Evolutionary conservation across 768 basidiomycete genomes (phyloP), one percentile per base, ranked within the genome.

Genomic region (Panus rudis): DNA sequence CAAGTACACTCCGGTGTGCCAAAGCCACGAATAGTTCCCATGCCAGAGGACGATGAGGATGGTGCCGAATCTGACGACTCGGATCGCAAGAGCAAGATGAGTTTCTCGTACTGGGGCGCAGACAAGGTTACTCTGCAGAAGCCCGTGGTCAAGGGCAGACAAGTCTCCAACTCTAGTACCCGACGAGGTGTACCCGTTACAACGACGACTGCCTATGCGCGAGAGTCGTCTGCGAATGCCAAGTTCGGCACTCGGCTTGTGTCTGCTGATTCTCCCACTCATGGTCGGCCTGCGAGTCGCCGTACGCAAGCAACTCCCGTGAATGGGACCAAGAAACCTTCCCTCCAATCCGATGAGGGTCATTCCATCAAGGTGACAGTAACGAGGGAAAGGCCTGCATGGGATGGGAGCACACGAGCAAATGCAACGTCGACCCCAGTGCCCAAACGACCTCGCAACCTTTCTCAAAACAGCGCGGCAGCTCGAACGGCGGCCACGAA

Each of bases 31-130:
- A 75, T 84, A 43, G 70, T 85, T 23, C 81, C 84, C 27, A 67
- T 83, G 54, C 81, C 82, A 21, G 76, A 79, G 43, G 81, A 82
- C 37, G 73, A 81, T 45, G 71, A 77, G 22, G 64, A 67, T 16
- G 69, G 68, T 19, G 14, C 63, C 57, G 85, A 88, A 22, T 89
- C 88, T 3, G 84, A 87, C 52, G 85, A 90, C 54, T 90, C 86
- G 10, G 88, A 90, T 60, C 78, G 81, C 66, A 86, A 89, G 69
- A 87, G 82, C 70, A 91, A 90, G 62, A 90, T 91, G 89, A 87
- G 85, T 67, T 91, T 91, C 65, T 90, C 87, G 4, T 92, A 91
- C 58, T 91, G 88, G 87, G 88, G 89, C 20, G 89, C 89, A 24
- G 89, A 92, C 67, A 89, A 89, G 64, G 75, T 92, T 54, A 92